A percentile compares a stretch with the other conserved stretches of the same genome.
phyloP scores from a whole-genome alignment of 2,329 filamentous ascomycete species.

The Sordariomycetes sp. region DNA sequence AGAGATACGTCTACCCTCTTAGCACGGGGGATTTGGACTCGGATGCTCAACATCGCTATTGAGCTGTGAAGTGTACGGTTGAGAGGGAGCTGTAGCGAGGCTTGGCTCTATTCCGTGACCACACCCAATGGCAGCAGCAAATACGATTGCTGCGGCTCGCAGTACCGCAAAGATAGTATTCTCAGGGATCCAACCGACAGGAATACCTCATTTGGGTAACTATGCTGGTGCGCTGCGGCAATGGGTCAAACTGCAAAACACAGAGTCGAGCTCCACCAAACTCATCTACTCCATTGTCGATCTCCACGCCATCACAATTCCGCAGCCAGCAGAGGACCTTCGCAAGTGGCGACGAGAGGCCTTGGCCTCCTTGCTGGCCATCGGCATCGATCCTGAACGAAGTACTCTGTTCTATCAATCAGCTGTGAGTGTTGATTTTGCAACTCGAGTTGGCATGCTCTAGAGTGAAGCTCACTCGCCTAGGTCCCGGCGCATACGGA shows the following conservation, averaged over 20 bases:
- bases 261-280: constrained; percentile 46
- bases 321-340: constrained; percentile 55
- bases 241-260: constrained; percentile 71
- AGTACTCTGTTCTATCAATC: constrained; percentile 79
- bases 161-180: constrained; percentile 55
- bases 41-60: no score
- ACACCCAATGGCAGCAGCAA: neutral
- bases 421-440: constrained; percentile 50
- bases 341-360: constrained; percentile 60
- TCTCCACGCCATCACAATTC: constrained; percentile 81
- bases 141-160: no score
- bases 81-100: no score
- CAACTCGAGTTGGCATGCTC: no score
- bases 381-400: constrained; percentile 71
- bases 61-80: no score
- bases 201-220: constrained; percentile 88
- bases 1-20: no score
- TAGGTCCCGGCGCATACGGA: constrained; percentile 73
- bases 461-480: no score
- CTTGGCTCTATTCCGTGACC: no score
- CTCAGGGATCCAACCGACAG: constrained; percentile 95
- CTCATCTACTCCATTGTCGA: constrained; percentile 86
- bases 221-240: constrained; percentile 82
- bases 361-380: constrained; percentile 71
- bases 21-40: no score